These are phyloP conservation scores for Candida yuanshanica DNA, from an alignment of 805 yeast species.

Conservation along the genomic window DNA sequence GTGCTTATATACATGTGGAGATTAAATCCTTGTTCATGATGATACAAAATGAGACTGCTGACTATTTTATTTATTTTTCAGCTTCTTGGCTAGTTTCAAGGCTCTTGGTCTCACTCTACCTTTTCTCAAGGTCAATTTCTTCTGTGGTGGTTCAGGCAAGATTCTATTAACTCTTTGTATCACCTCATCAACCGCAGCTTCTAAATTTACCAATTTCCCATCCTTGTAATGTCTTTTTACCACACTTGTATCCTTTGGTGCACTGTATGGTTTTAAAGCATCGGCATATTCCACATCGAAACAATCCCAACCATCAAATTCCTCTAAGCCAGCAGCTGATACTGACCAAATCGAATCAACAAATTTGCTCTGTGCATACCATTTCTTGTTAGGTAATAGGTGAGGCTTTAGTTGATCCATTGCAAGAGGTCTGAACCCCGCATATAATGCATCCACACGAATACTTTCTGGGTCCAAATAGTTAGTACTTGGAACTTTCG, in stretches of 20 bases:
- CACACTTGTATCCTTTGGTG: background rate
- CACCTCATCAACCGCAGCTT: slow-evolving; percentile 10
- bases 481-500: slow-evolving; percentile 17
- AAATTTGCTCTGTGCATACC: slow-evolving; percentile 20
- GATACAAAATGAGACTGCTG: background rate
- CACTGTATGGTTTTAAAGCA: background rate
- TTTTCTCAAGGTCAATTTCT: slow-evolving; percentile 2
- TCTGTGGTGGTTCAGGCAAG: slow-evolving; percentile 22
- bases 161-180: slow-evolving; percentile 13
- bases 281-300: background rate
- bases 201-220: background rate
- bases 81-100: slow-evolving; percentile 1
- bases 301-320: slow-evolving; percentile 14
- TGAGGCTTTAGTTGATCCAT: slow-evolving; percentile 22
- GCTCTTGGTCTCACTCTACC: slow-evolving; percentile 9
- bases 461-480: slow-evolving; percentile 15
- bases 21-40: background rate
- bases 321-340: slow-evolving; percentile 31
- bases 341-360: slow-evolving; percentile 27
- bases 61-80: background rate
- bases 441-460: slow-evolving; percentile 16
- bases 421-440: slow-evolving; percentile 20
- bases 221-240: background rate
- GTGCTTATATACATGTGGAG: background rate
- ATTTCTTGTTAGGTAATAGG: slow-evolving; percentile 26